Evolutionary conservation across 306 rosid genomes (phyloP).

Genomic region (Cicer yamashitae): DNA sequence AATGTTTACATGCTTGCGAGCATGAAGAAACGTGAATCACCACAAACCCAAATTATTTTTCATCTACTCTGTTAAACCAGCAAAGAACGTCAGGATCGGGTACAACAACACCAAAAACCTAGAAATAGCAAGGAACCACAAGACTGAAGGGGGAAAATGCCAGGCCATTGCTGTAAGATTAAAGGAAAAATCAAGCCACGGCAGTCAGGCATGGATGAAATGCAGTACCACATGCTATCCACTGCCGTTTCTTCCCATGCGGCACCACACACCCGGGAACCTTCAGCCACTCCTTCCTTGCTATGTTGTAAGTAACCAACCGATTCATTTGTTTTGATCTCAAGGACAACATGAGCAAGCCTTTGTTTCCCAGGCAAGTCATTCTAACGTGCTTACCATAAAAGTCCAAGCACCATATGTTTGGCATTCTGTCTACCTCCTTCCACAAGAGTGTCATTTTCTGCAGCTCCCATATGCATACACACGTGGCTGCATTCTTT

Average conservation of each 20-base stretch:
- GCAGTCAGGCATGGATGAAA: conserved; percentile 82
- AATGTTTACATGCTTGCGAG: conserved; percentile 46
- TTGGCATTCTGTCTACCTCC: conserved; percentile 99
- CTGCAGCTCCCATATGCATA: conserved; percentile 98
- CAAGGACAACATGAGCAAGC: conserved; percentile 89
- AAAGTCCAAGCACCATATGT: conserved; percentile 84
- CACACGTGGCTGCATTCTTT: conserved; percentile 89
- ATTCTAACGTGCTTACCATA: conserved; percentile 95
- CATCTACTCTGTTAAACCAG: conserved; percentile 48
- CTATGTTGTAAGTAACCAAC: conserved; percentile 72
- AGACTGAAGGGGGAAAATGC: conserved; percentile 16
- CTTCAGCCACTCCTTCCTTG: conserved; percentile 80
- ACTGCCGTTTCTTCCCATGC: conserved; percentile 68
- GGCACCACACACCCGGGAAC: conserved; percentile 69
- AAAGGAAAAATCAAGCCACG: conserved; percentile 57
- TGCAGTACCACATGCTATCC: conserved; percentile 78
- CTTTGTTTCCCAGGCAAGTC: conserved; percentile 94
- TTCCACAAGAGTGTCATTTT: conserved; percentile 95
- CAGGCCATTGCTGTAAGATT: conserved; percentile 45
- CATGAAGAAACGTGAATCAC: conserved; percentile 35
- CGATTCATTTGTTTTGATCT: conserved; percentile 70
- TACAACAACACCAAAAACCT: conserved; percentile 36
- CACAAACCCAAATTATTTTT: conserved; percentile 46
- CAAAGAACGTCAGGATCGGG: conserved; percentile 41
- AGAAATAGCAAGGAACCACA: conserved; percentile 41